Percentiles rank a stretch among this genome's conserved stretches.
Conservation (phyloP, 495 filamentous ascomycete species). For the Pyrenula massariospora region DNA sequence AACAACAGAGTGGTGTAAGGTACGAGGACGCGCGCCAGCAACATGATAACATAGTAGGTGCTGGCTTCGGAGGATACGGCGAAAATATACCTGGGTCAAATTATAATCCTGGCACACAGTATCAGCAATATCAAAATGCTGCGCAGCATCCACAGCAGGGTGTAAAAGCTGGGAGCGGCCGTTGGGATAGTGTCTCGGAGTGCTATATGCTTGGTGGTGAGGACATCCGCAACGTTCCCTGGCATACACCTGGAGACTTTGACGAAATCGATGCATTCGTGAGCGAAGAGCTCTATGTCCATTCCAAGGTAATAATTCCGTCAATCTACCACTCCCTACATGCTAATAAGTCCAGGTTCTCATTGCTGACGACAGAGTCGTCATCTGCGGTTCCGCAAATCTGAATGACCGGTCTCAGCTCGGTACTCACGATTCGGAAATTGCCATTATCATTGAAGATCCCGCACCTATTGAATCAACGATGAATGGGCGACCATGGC, state of each 20-base stretch:
- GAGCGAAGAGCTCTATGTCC: conserved; percentile 86
- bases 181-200: conserved; percentile 65
- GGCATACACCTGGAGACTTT: conserved; percentile 52
- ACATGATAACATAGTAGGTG: conserved; percentile 41
- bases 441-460: conserved; percentile 75
- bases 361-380: conserved; percentile 81
- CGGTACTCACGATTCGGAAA: conserved; percentile 75
- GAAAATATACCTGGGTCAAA: conserved; percentile 21
- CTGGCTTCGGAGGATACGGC: conserved; percentile 24
- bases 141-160: conserved; percentile 32
- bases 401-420: conserved; percentile 91
- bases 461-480: conserved; percentile 50
- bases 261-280: conserved; percentile 84
- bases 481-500: conserved; percentile 63
- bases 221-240: conserved; percentile 68
- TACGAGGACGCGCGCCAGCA: conserved; percentile 61
- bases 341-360: conserved; percentile 42
- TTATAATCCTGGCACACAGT: conserved; percentile 31
- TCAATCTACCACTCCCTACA: background rate
- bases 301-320: conserved; percentile 54
- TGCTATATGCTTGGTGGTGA: conserved; percentile 79
- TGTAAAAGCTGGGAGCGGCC: conserved; percentile 27
- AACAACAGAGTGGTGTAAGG: conserved; percentile 55
- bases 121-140: conserved; percentile 56
- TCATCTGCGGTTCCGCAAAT: conserved; percentile 88